Evolutionary conservation across 306 rosid species (phyloP).

Genomic region (Acacia confusa): DNA sequence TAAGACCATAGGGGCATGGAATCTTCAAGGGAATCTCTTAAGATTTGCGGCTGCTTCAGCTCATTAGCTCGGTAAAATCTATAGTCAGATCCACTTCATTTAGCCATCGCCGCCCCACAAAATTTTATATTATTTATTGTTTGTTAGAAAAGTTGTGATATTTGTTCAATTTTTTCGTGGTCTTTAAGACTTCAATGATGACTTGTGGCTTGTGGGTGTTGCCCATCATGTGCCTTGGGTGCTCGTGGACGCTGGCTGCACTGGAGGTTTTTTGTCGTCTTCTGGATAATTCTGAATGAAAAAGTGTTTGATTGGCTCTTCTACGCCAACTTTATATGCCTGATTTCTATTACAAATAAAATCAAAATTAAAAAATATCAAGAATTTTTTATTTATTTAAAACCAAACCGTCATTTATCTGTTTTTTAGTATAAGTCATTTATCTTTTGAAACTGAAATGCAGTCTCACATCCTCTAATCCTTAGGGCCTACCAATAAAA

Average conservation of each 20-base stretch:
- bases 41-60: conserved; percentile 10
- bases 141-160: background rate
- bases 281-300: background rate
- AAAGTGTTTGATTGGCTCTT: background rate
- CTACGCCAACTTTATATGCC: background rate
- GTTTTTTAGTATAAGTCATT: too few relatives aligned
- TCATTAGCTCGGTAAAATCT: background rate
- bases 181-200: background rate
- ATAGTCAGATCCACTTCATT: background rate
- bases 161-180: background rate
- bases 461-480: background rate
- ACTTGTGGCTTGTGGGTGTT: background rate
- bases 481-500: background rate
- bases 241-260: background rate
- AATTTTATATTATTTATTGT: background rate
- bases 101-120: background rate
- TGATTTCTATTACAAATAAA: background rate
- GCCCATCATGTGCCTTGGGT: background rate
- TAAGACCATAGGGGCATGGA: background rate
- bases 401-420: too few relatives aligned
- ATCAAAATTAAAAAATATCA: too few relatives aligned
- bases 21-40: background rate
- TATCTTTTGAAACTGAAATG: too few relatives aligned
- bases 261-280: background rate
- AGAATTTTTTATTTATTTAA: too few relatives aligned